phyloP scores from a whole-genome alignment of 495 filamentous ascomycete genomes.

The Glarea lozoyensis region DNA sequence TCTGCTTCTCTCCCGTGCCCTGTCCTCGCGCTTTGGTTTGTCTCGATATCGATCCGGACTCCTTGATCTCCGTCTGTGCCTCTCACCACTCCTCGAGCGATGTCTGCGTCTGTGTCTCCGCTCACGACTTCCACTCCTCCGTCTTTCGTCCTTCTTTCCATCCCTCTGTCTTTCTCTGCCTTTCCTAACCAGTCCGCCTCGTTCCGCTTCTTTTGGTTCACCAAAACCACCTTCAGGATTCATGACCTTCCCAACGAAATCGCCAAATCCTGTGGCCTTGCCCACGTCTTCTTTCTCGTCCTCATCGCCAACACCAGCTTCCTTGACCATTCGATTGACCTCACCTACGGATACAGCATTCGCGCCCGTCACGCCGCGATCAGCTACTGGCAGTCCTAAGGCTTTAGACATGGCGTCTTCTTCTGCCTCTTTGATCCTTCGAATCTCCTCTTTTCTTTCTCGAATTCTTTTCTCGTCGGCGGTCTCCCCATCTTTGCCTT shows the following conservation, averaged over 20 bases:
- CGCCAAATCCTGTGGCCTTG: slow-evolving; percentile 18
- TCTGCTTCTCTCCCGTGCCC: slow-evolving; percentile 5
- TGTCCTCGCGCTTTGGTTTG: slow-evolving; percentile 9
- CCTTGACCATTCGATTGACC: slow-evolving; percentile 19
- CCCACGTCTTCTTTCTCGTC: slow-evolving; percentile 13
- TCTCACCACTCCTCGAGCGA: slow-evolving; percentile 15
- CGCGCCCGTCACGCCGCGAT: slow-evolving; percentile 36
- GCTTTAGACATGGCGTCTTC: slow-evolving; percentile 80
- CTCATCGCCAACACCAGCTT: slow-evolving; percentile 15
- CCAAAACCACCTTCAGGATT: slow-evolving; percentile 1
- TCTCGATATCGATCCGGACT: slow-evolving; percentile 16
- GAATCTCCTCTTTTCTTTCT: slow-evolving; percentile 70
- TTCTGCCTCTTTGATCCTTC: slow-evolving; percentile 81
- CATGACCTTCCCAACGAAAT: slow-evolving; percentile 20
- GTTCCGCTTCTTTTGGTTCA: slow-evolving; percentile 1
- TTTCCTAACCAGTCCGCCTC: slow-evolving; percentile 13
- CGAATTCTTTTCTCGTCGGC: slow-evolving; percentile 52
- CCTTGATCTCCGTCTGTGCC: slow-evolving; percentile 12
- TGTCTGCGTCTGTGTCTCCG: slow-evolving; percentile 16
- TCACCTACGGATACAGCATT: slow-evolving; percentile 32
- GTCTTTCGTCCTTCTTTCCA: slow-evolving; percentile 6
- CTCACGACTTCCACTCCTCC: slow-evolving; percentile 17
- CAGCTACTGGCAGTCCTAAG: slow-evolving; percentile 62
- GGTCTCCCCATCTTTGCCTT: slow-evolving; percentile 34
- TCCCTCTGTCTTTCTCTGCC: slow-evolving; percentile 7